Evolutionary conservation across 73 alveolate species (phyloP).

Genomic region (Symbiodinium natans): DNA sequence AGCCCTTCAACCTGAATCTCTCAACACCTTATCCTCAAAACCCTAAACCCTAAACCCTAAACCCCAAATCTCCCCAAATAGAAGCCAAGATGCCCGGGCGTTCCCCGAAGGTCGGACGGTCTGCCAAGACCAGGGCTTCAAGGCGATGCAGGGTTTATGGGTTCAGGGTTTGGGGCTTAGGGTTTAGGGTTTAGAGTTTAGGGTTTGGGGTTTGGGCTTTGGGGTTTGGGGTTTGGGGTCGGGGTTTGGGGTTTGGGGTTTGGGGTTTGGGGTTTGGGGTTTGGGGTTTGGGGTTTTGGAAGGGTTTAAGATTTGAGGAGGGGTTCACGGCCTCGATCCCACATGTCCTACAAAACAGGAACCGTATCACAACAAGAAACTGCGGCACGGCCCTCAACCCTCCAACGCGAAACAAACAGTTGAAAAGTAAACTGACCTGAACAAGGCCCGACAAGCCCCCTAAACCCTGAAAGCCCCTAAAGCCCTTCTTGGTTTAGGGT

Average conservation of each 20-base stretch:
- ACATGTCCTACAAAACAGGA: too few species aligned
- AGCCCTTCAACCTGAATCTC: too few species aligned
- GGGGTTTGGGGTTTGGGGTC: background rate
- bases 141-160: background rate
- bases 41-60: background rate
- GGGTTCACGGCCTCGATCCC: too few species aligned
- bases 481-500: too few species aligned
- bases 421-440: too few species aligned
- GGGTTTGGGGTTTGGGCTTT: background rate
- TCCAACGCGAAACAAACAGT: too few species aligned
- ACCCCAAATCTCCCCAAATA: too few species aligned
- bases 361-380: too few species aligned
- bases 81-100: background rate
- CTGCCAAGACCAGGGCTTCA: background rate
- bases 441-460: too few species aligned
- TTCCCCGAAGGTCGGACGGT: background rate
- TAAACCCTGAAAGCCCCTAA: too few species aligned
- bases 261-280: background rate
- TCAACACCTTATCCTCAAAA: too few species aligned
- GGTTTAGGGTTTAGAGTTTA: background rate
- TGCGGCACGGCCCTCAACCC: too few species aligned
- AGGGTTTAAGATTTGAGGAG: background rate
- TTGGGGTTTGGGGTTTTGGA: background rate
- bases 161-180: background rate
- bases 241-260: background rate